Conservation (phyloP, 208 protist species). For the Wallacemonas sp. region DNA sequence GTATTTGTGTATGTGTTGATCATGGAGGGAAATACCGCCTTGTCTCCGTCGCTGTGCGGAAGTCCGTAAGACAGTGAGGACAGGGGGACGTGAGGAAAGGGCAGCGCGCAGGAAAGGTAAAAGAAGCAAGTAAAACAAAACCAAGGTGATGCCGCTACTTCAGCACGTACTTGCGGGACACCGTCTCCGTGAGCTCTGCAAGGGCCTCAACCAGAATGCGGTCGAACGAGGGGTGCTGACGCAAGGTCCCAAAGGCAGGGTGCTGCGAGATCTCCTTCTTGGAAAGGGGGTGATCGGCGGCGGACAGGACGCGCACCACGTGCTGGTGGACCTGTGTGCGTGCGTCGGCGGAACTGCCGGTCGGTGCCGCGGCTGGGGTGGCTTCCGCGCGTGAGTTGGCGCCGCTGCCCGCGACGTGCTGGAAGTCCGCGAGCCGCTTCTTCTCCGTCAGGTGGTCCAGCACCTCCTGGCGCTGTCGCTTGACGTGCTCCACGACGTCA, state of each 20-base stretch:
- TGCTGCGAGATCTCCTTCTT: constrained; percentile 39
- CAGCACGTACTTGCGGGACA: constrained; percentile 63
- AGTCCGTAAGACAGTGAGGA: too few relatives aligned
- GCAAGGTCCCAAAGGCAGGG: constrained; percentile 36
- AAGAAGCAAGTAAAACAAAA: too few relatives aligned
- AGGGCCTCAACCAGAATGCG: constrained; percentile 54
- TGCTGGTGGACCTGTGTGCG: constrained; percentile 36
- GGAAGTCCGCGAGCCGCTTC: background rate
- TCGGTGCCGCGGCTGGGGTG: constrained; percentile 18
- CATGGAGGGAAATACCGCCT: too few relatives aligned
- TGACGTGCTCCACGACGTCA: constrained; percentile 31
- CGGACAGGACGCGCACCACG: constrained; percentile 49
- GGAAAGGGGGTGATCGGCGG: constrained; percentile 32
- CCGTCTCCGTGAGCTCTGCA: constrained; percentile 54
- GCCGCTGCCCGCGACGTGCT: too few relatives aligned
- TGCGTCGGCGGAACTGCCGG: constrained; percentile 31
- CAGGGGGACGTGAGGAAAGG: too few relatives aligned
- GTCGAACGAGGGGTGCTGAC: constrained; percentile 45
- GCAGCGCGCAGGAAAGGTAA: too few relatives aligned
- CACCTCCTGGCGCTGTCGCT: constrained; percentile 43
- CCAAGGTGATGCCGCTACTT: too few relatives aligned
- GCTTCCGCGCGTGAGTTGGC: too few relatives aligned
- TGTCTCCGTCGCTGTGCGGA: too few relatives aligned
- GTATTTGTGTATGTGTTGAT: too few relatives aligned
- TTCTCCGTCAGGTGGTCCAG: constrained; percentile 29